A percentile compares a stretch with the other conserved stretches of the same genome.
phyloP scores from a whole-genome alignment of 805 yeast species.

The Kluyveromyces aestuarii region DNA sequence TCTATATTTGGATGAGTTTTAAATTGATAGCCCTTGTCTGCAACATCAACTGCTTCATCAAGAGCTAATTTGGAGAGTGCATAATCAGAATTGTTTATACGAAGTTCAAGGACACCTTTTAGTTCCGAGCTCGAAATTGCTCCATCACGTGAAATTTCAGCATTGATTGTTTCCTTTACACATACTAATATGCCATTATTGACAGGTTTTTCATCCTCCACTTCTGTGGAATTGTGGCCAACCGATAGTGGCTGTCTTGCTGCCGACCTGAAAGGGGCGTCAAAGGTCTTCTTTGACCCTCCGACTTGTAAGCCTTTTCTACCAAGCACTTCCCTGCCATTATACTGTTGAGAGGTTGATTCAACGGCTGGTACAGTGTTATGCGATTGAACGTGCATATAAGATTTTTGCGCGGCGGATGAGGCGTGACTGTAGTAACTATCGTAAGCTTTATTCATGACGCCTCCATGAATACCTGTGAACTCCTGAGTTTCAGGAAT shows the following conservation, averaged over 20 bases:
- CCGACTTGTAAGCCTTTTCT: constrained; percentile 24
- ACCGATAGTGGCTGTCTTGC: constrained; percentile 11
- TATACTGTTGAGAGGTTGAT: constrained; percentile 10
- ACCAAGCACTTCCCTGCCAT: constrained; percentile 9
- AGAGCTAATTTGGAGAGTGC: constrained; percentile 60
- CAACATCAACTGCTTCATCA: constrained; percentile 37
- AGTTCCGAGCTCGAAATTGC: constrained; percentile 59
- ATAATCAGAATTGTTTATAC: constrained; percentile 68
- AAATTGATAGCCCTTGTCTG: constrained; percentile 47
- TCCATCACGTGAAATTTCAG: constrained; percentile 80
- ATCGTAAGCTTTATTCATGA: constrained; percentile 29
- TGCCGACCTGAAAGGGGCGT: neutral
- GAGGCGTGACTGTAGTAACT: constrained; percentile 30
- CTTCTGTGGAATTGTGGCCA: constrained; percentile 8
- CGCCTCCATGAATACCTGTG: constrained; percentile 18
- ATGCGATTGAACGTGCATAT: constrained; percentile 12
- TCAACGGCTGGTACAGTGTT: constrained; percentile 4
- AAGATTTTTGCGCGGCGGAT: constrained; percentile 31
- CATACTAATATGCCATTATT: constrained; percentile 77
- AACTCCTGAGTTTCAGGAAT: constrained; percentile 14
- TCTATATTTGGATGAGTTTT: constrained; percentile 97
- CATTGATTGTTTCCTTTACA: constrained; percentile 67
- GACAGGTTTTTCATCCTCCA: constrained; percentile 21
- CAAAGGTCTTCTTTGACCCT: constrained; percentile 8
- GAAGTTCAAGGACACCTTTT: constrained; percentile 84